Evolutionary conservation across 2,329 filamentous ascomycete genomes (phyloP).

Genomic region (Penicillium polonicum): DNA sequence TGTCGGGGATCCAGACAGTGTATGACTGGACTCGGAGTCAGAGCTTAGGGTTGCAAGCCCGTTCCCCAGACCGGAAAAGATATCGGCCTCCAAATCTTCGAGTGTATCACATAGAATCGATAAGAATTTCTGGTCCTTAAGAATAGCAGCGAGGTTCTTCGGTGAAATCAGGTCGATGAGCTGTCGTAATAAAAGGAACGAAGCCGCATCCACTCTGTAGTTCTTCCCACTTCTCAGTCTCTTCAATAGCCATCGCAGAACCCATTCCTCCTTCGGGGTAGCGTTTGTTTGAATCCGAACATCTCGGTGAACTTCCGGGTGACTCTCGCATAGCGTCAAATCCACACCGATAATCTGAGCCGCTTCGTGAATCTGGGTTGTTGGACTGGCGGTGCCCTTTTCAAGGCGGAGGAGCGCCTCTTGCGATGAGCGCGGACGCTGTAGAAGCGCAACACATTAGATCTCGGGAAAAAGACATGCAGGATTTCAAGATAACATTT

Average conservation of each 20-base stretch:
- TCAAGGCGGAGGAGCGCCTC: conserved; percentile 47
- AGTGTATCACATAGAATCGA: conserved; percentile 65
- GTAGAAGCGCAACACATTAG: conserved; percentile 18
- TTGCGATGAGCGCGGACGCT: conserved; percentile 44
- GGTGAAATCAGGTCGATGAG: conserved; percentile 68
- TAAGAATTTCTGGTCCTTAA: conserved; percentile 69
- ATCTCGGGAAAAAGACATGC: not conserved
- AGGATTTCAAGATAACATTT: not conserved
- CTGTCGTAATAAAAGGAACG: conserved; percentile 60
- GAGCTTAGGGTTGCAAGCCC: conserved; percentile 27
- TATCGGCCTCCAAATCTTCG: conserved; percentile 50
- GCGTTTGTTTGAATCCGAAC: conserved; percentile 25
- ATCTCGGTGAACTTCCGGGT: conserved; percentile 31
- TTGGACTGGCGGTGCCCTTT: conserved; percentile 41
- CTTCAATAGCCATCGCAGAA: conserved; percentile 65
- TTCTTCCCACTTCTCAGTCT: conserved; percentile 51
- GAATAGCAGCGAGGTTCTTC: conserved; percentile 66
- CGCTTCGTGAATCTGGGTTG: conserved; percentile 43
- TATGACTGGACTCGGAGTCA: conserved; percentile 38
- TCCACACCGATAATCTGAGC: conserved; percentile 45
- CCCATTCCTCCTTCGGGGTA: conserved; percentile 61
- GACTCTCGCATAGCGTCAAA: conserved; percentile 33
- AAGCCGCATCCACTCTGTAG: conserved; percentile 45
- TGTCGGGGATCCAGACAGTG: conserved; percentile 31
- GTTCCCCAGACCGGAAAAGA: conserved; percentile 28